Base-by-base conservation (phyloP, 2,329 filamentous ascomycete species). In the Pezicula radicicola region DNA sequence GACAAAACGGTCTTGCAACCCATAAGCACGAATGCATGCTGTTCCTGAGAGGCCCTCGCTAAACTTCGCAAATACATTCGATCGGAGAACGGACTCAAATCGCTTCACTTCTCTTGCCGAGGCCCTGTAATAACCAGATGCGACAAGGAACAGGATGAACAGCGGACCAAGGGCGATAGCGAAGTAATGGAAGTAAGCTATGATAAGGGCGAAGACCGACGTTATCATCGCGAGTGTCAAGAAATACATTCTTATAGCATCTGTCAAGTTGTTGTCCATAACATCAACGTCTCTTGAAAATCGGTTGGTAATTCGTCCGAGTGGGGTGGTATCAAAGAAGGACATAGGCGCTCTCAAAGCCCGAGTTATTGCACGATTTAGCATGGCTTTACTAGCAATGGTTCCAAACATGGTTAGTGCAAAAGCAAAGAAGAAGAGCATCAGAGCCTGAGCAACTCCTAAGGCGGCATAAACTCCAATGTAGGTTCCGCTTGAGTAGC, bases 51-150 rank as follows among this genome's bases (percentile, higher is more conserved):
- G 82, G 1, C 91, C 91, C 71, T 99, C 93, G 61, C 87, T 83
- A 64, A 99, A 97, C 64, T 89, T 90, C 54, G 93, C 88, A 72
- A 96, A 97, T 21, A 99, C 89, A 18, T 78, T 79, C 2, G 91
- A 96, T 47, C 94, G 87, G 37, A 97, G 80, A 6, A 97, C 85
- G 0, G 93, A 85, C 70, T 97, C 94, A 68, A 94, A 92, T 1
- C 94, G 88, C 75, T 97, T 97, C 61, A 97, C 85, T 71, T 97
- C 92, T 46, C 94, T 86, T 7, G 93, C 93, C 2, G 93, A 97
- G 1, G 91, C 79, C 43, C 84, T 75, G 66, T 88, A 88, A 68
- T 87, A 88, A 52, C 77, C 77, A 2, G 84, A 75, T 1, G 80
- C 79, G 57, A 85, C 78, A 30, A 84, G 55, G 70, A 87, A 87